These are phyloP conservation scores for Rosa hybrid DNA, from an alignment of 331 rosid species.

Conservation along the genomic window DNA sequence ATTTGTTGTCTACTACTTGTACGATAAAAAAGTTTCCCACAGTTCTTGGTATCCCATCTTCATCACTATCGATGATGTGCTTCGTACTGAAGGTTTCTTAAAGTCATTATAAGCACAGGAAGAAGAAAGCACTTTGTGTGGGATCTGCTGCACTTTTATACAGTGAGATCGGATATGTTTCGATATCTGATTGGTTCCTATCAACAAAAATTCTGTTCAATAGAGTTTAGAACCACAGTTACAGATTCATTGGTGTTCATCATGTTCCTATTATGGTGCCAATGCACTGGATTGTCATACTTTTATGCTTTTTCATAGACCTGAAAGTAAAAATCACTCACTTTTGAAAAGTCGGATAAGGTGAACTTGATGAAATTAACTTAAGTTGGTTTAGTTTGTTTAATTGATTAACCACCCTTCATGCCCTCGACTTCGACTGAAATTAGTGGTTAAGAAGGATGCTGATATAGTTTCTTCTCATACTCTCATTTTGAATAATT, in stretches of 20 bases:
- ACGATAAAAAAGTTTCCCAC: neutral
- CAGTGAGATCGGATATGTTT: neutral
- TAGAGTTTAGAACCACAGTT: neutral
- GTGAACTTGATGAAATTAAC: neutral
- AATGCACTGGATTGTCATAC: neutral
- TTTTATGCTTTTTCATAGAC: neutral
- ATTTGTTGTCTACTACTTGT: conserved; percentile 10
- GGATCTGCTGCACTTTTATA: neutral
- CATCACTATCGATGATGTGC: neutral
- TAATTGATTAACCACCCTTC: neutral
- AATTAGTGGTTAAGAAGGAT: neutral
- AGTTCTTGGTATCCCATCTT: conserved; percentile 7
- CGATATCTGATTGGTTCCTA: neutral
- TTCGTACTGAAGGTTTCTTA: conserved; percentile 18
- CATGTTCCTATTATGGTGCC: neutral
- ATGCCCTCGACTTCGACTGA: neutral
- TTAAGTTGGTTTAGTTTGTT: neutral
- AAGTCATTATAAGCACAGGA: neutral
- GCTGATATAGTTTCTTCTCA: neutral
- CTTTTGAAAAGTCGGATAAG: neutral
- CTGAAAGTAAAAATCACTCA: neutral
- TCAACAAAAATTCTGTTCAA: neutral
- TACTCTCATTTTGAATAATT: neutral
- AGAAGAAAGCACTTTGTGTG: neutral
- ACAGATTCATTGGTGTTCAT: neutral